A percentile compares a stretch with the other conserved stretches of the same genome.
Evolutionary conservation across 1,284 basidiomycete species (phyloP).

Genomic region (Apiotrichum gamsii): DNA sequence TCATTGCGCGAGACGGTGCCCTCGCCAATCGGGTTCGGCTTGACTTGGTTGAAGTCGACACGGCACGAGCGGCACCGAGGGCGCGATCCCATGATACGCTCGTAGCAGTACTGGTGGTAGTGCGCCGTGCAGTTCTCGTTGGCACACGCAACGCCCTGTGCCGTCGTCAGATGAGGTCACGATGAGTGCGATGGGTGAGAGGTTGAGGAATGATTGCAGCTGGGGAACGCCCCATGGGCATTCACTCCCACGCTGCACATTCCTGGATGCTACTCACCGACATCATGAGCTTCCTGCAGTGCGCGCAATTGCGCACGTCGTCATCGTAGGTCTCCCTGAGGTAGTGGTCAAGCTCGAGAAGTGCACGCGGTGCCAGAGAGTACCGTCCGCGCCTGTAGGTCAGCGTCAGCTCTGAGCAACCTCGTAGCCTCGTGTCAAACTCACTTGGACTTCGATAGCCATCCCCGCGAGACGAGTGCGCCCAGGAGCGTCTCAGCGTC

Average conservation of each 20-base stretch:
- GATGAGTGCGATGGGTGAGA: not conserved
- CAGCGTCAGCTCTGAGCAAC: not conserved
- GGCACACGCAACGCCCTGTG: conserved; percentile 32
- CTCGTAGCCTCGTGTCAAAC: conserved; percentile 32
- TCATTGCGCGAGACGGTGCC: conserved; percentile 26
- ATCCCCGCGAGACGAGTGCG: conserved; percentile 36
- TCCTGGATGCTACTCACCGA: conserved; percentile 27
- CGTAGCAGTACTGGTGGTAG: conserved; percentile 37
- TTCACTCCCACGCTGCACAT: too few relatives aligned
- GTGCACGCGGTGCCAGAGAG: conserved; percentile 33
- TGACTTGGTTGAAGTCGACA: conserved; percentile 13
- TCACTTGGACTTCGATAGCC: conserved; percentile 39
- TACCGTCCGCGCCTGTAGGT: conserved; percentile 36
- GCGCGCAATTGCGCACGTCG: conserved; percentile 26
- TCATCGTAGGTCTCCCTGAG: conserved; percentile 35
- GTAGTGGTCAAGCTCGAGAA: conserved; percentile 39
- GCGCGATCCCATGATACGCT: conserved; percentile 1
- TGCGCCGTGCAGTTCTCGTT: conserved; percentile 30
- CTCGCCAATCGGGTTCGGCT: conserved; percentile 32
- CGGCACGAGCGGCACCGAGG: conserved; percentile 29
- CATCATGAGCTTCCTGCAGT: conserved; percentile 33
- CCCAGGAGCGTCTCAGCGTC: conserved; percentile 29
- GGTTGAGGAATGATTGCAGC: too few relatives aligned
- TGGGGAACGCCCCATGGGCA: not conserved
- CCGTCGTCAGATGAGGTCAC: not conserved